These are phyloP conservation scores for Silene conica DNA, from an alignment of 148 eudicot species.

Conservation along the genomic window DNA sequence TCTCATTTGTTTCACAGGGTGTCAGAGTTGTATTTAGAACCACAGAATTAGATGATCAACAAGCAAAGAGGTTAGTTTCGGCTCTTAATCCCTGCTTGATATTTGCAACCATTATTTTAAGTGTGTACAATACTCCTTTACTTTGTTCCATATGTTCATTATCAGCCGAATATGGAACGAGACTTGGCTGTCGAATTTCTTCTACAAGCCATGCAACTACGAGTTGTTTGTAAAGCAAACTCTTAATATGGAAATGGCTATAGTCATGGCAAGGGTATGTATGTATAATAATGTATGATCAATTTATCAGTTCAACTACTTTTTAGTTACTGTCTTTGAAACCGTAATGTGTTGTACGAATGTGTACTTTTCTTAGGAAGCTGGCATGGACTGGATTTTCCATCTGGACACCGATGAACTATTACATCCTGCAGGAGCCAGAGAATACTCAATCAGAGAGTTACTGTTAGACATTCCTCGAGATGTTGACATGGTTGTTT, in stretches of 20 bases:
- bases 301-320: neutral
- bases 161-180: conserved; percentile 80
- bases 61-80: conserved; percentile 58
- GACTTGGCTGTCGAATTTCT: conserved; percentile 59
- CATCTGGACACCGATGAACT: conserved; percentile 97
- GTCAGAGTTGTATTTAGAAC: conserved; percentile 62
- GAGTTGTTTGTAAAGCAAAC: conserved; percentile 85
- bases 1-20: conserved; percentile 35
- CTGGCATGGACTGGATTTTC: conserved; percentile 78
- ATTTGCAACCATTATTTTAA: neutral
- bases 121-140: neutral
- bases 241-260: conserved; percentile 85
- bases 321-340: neutral
- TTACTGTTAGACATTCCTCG: conserved; percentile 51
- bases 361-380: conserved; percentile 34
- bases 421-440: conserved; percentile 66
- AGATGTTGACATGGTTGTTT: conserved; percentile 60
- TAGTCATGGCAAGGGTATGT: conserved; percentile 77
- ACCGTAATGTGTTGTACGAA: conserved; percentile 4
- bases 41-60: conserved; percentile 62
- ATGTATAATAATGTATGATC: too few relatives aligned
- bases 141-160: conserved; percentile 7
- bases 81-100: neutral
- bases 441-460: conserved; percentile 56
- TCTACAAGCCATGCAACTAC: conserved; percentile 79